phyloP scores from a whole-genome alignment of 2,329 filamentous ascomycete species.

The Aspergillus ibericus region DNA sequence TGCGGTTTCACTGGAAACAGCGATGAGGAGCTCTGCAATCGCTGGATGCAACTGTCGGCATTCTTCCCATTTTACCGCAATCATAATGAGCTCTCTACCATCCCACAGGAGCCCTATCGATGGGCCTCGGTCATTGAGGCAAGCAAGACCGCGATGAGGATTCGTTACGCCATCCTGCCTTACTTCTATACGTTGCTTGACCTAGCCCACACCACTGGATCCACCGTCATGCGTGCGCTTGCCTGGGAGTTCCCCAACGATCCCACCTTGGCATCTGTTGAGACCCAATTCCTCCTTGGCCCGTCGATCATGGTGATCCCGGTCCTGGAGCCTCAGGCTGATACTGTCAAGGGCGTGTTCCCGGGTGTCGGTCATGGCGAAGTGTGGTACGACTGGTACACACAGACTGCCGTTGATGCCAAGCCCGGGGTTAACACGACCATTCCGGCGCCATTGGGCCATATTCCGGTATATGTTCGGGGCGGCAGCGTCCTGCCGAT shows the following conservation, averaged over 20 bases:
- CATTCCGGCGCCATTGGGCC: constrained; percentile 61
- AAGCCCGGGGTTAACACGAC: constrained; percentile 58
- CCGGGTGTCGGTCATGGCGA: constrained; percentile 62
- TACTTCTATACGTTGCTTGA: constrained; percentile 77
- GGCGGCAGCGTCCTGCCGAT: constrained; percentile 67
- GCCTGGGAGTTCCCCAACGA: constrained; percentile 75
- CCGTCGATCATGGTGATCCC: constrained; percentile 66
- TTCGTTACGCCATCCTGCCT: constrained; percentile 69
- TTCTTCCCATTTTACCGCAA: constrained; percentile 81
- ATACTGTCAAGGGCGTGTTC: constrained; percentile 67
- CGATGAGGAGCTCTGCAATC: constrained; percentile 68
- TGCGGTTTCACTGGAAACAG: constrained; percentile 70
- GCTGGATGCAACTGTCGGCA: constrained; percentile 71
- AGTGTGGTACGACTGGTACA: constrained; percentile 80
- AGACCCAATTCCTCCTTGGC: constrained; percentile 72
- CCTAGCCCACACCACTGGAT: constrained; percentile 63
- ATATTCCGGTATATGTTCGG: constrained; percentile 71
- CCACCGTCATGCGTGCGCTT: constrained; percentile 70
- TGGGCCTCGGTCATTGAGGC: constrained; percentile 68
- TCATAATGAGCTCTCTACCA: constrained; percentile 65
- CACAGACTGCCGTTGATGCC: constrained; percentile 56
- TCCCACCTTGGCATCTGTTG: constrained; percentile 63
- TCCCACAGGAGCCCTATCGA: constrained; percentile 68
- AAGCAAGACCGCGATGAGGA: constrained; percentile 64
- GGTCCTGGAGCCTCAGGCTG: constrained; percentile 61